These are phyloP conservation scores for Gillenia trifoliata DNA, from an alignment of 306 rosid genomes.

Conservation along the genomic window DNA sequence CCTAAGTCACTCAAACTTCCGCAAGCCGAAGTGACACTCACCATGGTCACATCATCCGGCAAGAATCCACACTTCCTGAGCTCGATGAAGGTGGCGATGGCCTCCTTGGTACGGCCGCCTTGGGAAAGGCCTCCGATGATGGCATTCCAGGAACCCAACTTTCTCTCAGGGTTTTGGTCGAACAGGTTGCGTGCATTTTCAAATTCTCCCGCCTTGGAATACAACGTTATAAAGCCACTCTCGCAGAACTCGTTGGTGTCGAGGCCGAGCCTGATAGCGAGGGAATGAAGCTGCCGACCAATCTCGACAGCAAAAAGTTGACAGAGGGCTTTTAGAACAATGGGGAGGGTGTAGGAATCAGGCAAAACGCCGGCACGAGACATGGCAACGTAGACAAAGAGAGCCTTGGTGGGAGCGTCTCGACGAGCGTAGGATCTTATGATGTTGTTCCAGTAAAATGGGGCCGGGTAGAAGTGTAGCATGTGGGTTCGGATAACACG, in stretches of 20 bases:
- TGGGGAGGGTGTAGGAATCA: constrained; percentile 63
- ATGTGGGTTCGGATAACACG: constrained; percentile 37
- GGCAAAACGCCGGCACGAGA: constrained; percentile 47
- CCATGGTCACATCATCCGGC: constrained; percentile 64
- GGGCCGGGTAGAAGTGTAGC: constrained; percentile 34
- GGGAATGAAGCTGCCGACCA: constrained; percentile 56
- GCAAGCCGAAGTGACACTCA: constrained; percentile 58
- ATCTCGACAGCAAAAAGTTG: constrained; percentile 30
- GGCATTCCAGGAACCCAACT: constrained; percentile 80
- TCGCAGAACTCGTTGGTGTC: constrained; percentile 59
- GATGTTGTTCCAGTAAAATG: constrained; percentile 65
- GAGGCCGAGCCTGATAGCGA: constrained; percentile 47
- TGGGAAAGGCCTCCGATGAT: constrained; percentile 58
- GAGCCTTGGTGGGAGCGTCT: constrained; percentile 44
- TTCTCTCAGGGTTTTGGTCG: constrained; percentile 57
- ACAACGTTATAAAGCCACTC: constrained; percentile 52
- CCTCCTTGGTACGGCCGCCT: constrained; percentile 52
- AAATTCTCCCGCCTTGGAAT: constrained; percentile 58
- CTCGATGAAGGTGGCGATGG: constrained; percentile 33
- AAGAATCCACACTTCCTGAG: constrained; percentile 48
- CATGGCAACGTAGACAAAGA: constrained; percentile 40
- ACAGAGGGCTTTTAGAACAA: constrained; percentile 50
- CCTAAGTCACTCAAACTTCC: constrained; percentile 59
- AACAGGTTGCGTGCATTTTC: constrained; percentile 51
- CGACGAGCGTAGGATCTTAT: constrained; percentile 53